A percentile compares a stretch with the other conserved stretches of the same genome.
These are phyloP conservation scores for Talaromyces verruculosus DNA, from an alignment of 2,329 filamentous ascomycete species.

Conservation along the genomic window DNA sequence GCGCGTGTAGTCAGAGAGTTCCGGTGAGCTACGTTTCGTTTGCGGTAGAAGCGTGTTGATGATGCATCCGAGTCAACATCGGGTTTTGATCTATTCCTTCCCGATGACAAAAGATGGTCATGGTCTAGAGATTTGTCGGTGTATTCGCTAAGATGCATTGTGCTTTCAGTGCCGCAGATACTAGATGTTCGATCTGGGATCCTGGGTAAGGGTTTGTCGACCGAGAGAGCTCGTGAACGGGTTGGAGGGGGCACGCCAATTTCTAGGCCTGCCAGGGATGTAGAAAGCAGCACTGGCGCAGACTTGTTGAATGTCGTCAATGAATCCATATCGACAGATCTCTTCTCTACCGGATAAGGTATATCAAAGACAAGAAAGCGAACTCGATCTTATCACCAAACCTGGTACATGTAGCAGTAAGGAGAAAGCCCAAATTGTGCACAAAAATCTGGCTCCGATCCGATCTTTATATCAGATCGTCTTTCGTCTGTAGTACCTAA, in stretches of 20 bases:
- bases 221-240: constrained; percentile 28
- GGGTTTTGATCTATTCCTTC: not conserved
- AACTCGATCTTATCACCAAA: not conserved
- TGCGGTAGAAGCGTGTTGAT: constrained; percentile 6
- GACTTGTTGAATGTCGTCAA: constrained; percentile 27
- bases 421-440: no score
- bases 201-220: constrained; percentile 21
- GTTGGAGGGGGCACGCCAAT: constrained; percentile 35
- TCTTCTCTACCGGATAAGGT: not conserved
- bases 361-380: not conserved
- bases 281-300: constrained; percentile 37
- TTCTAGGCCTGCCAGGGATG: constrained; percentile 40
- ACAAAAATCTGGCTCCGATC: not conserved
- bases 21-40: not conserved
- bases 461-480: not conserved
- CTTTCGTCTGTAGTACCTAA: not conserved
- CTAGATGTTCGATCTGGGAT: constrained; percentile 19
- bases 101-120: not conserved
- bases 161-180: constrained; percentile 20
- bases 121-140: not conserved
- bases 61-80: not conserved
- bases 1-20: constrained; percentile 7
- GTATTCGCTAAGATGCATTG: not conserved
- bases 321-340: constrained; percentile 15
- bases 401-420: not conserved